Evolutionary conservation across 2,329 filamentous ascomycete genomes (phyloP).

Genomic region (Fusarium proliferatum): DNA sequence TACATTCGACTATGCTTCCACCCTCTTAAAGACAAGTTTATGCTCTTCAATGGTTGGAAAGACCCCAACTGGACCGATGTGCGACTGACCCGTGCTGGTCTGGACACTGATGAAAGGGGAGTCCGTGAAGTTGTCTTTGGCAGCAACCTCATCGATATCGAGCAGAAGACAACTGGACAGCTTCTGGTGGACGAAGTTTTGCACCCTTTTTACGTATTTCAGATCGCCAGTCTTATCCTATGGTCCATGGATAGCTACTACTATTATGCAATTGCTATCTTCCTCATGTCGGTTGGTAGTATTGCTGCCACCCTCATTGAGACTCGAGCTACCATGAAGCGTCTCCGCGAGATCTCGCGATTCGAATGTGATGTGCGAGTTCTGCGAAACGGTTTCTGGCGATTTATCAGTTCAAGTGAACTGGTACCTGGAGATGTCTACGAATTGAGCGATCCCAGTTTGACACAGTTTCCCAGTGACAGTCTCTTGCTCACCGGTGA

Average conservation of each 20-base stretch:
- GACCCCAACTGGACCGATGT: conserved; percentile 89
- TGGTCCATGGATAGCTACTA: conserved; percentile 98
- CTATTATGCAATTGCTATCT: conserved; percentile 96
- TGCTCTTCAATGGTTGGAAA: conserved; percentile 90
- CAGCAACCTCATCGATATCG: conserved; percentile 89
- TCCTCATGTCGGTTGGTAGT: conserved; percentile 92
- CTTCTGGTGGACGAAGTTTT: conserved; percentile 94
- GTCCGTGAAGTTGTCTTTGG: conserved; percentile 89
- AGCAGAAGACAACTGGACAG: conserved; percentile 85
- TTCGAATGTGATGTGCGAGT: conserved; percentile 98
- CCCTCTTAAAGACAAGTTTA: conserved; percentile 87
- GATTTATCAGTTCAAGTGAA: conserved; percentile 85
- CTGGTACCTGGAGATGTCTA: conserved; percentile 96
- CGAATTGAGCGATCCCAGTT: conserved; percentile 92
- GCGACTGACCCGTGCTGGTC: conserved; percentile 77
- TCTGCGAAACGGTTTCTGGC: conserved; percentile 94
- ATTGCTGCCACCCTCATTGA: conserved; percentile 91
- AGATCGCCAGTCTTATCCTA: conserved; percentile 90
- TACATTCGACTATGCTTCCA: conserved; percentile 96
- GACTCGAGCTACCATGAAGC: conserved; percentile 90
- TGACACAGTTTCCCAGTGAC: conserved; percentile 90
- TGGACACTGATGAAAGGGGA: conserved; percentile 89
- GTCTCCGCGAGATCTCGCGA: conserved; percentile 88
- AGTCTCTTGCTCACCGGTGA: conserved; percentile 92
- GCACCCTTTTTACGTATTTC: conserved; percentile 98